These are phyloP conservation scores for Phytophthora sojae DNA, from an alignment of 352 stramenopile genomes.

Conservation along the genomic window DNA sequence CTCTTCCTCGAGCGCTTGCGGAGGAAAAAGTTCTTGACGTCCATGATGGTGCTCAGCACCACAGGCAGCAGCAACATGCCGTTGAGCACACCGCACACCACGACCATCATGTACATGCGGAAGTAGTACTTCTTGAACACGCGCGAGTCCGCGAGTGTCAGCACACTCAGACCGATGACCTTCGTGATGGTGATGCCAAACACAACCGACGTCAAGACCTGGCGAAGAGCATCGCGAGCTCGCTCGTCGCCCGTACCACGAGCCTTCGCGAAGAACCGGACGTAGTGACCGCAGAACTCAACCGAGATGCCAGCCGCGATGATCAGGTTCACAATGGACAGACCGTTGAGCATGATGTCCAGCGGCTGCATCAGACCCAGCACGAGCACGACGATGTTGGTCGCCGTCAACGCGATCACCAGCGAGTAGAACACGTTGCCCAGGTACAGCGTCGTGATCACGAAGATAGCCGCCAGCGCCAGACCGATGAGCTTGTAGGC, in stretches of 20 bases:
- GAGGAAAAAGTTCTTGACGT: conserved; percentile 48
- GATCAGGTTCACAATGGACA: conserved; percentile 89
- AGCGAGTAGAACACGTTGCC: conserved; percentile 56
- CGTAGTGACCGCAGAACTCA: conserved; percentile 88
- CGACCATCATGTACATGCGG: conserved; percentile 91
- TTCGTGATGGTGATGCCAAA: conserved; percentile 92
- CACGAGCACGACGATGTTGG: conserved; percentile 64
- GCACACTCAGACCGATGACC: conserved; percentile 73
- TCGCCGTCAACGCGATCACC: conserved; percentile 51
- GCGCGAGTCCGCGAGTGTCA: conserved; percentile 81
- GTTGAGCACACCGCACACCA: conserved; percentile 85
- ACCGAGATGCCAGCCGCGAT: conserved; percentile 82
- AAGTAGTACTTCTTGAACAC: conserved; percentile 92
- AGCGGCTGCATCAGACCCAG: conserved; percentile 66
- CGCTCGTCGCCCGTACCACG: conserved; percentile 50
- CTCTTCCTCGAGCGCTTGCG: conserved; percentile 35
- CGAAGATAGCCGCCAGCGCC: conserved; percentile 56
- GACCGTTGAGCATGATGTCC: conserved; percentile 79
- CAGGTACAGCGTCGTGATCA: conserved; percentile 62
- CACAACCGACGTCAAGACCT: conserved; percentile 74
- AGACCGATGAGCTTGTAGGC: conserved; percentile 62
- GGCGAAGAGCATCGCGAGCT: conserved; percentile 53
- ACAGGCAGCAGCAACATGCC: conserved; percentile 73
- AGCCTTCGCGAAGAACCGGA: conserved; percentile 73
- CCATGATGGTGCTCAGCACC: conserved; percentile 54